These are phyloP conservation scores for Chaetomium globosum DNA, from an alignment of 2,329 filamentous ascomycete genomes.

Conservation along the genomic window DNA sequence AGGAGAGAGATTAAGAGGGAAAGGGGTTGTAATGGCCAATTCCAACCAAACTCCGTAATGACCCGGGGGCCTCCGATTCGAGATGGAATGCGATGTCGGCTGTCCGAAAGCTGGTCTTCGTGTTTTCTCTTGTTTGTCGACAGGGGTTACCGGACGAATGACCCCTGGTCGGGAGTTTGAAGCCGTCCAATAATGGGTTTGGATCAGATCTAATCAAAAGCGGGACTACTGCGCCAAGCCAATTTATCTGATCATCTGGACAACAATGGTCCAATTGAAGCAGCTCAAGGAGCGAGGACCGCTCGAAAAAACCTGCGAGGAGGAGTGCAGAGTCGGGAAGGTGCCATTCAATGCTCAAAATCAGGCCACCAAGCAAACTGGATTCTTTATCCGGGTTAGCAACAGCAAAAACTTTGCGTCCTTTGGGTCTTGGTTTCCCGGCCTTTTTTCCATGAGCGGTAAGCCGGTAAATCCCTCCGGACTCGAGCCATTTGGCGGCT, in stretches of 20 bases:
- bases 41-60: neutral
- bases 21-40: neutral
- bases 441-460: neutral
- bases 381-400: neutral
- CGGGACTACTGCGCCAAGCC: slow-evolving; percentile 17
- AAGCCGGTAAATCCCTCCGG: neutral
- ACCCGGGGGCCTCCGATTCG: neutral
- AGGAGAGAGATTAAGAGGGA: neutral
- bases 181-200: slow-evolving; percentile 13
- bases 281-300: neutral
- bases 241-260: slow-evolving; percentile 36
- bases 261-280: neutral
- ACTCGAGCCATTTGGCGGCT: neutral
- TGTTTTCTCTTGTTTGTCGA: neutral
- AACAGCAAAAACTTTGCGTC: neutral
- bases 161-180: neutral
- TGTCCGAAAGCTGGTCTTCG: neutral
- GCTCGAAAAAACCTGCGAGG: slow-evolving; percentile 3
- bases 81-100: slow-evolving; percentile 10
- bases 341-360: slow-evolving; percentile 7
- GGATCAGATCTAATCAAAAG: slow-evolving; percentile 25
- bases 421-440: neutral
- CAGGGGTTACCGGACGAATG: neutral
- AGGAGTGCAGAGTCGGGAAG: slow-evolving; percentile 2
- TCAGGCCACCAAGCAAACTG: slow-evolving; percentile 8